Base-by-base conservation (phyloP, 2,329 filamentous ascomycete genomes). In the Ophioceras dolichostomum region DNA sequence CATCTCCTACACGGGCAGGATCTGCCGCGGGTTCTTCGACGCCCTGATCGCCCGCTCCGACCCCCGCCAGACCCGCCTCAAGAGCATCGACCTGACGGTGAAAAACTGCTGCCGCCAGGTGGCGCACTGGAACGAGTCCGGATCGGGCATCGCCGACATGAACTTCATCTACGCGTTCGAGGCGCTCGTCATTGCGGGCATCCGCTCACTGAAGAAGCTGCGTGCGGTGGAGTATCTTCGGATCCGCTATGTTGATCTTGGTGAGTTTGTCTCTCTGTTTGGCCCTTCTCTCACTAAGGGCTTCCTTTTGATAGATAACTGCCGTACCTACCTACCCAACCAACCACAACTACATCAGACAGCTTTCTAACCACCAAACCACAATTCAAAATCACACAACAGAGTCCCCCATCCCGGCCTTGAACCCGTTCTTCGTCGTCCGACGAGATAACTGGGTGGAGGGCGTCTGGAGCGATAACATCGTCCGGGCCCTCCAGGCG, bases 361-460 rank as follows among this genome's bases (percentile, higher is more conserved):
- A n/a, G 14, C 22, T 21, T 35, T 16, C 12, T 5, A 10, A 39
- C 33, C 49, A 47, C 24, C 52, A 32, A 16, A 7, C 18, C 5
- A 2, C 34, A 22, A n/a, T n/a, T n/a, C n/a, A n/a, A n/a, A n/a
- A n/a, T n/a, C n/a, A n/a, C n/a, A n/a, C n/a, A n/a, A 9, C 21
- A 78, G 81, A 86, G 50, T 83, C 79, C 2, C 73, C 77, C 3
- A 67, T 80, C 12, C 80, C 79, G 4, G 71, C 77, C 1, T 59
- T 85, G 4, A 85, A 86, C 47, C 82, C 82, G 0, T 84, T 79
- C 49, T 87, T 85, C 51, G 61, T 79, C 39, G 58, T 85, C 30
- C 61, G 24, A 10, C 39, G 67, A 24, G 63, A 75, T 33, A 70
- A 70, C 27, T 58, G 64, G 48, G 81, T 76, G 47, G 76, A 73